These are phyloP conservation scores for Nakazawaea molendinolei DNA, from an alignment of 805 yeast genomes.

Conservation along the genomic window DNA sequence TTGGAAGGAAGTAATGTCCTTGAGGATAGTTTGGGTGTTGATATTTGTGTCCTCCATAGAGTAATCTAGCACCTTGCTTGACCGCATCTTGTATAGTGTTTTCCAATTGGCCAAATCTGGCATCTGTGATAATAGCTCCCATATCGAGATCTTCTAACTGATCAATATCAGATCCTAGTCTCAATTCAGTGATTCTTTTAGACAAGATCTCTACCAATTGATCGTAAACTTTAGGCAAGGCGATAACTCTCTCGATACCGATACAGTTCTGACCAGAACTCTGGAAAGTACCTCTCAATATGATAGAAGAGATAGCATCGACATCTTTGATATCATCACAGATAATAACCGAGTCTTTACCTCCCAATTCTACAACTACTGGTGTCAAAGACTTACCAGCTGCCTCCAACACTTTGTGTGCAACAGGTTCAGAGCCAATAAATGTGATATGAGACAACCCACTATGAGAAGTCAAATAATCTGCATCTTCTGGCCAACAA, in stretches of 20 bases:
- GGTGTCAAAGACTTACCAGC: constrained; percentile 90
- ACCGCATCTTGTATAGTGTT: constrained; percentile 68
- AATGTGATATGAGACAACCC: constrained; percentile 85
- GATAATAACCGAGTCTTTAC: constrained; percentile 87
- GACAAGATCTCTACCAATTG: constrained; percentile 49
- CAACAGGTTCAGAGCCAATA: constrained; percentile 93
- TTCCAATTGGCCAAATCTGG: constrained; percentile 65
- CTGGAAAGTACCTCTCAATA: constrained; percentile 94
- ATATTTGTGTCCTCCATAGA: constrained; percentile 76
- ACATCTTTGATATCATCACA: constrained; percentile 70
- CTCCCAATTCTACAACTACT: constrained; percentile 93
- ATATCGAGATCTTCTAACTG: constrained; percentile 86
- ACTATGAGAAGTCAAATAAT: constrained; percentile 76
- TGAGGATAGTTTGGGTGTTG: constrained; percentile 90
- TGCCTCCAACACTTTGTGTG: constrained; percentile 76
- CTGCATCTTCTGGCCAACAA: constrained; percentile 87
- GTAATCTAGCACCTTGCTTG: constrained; percentile 66
- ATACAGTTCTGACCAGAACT: constrained; percentile 98
- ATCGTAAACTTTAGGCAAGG: constrained; percentile 64
- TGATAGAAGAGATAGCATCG: constrained; percentile 59
- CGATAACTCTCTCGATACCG: constrained; percentile 92
- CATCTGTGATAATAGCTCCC: constrained; percentile 90
- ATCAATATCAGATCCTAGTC: constrained; percentile 89
- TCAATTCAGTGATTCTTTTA: constrained; percentile 49
- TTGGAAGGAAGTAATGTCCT: constrained; percentile 91